Conservation (phyloP, 805 yeast species). For the Priceomyces haplophilus region DNA sequence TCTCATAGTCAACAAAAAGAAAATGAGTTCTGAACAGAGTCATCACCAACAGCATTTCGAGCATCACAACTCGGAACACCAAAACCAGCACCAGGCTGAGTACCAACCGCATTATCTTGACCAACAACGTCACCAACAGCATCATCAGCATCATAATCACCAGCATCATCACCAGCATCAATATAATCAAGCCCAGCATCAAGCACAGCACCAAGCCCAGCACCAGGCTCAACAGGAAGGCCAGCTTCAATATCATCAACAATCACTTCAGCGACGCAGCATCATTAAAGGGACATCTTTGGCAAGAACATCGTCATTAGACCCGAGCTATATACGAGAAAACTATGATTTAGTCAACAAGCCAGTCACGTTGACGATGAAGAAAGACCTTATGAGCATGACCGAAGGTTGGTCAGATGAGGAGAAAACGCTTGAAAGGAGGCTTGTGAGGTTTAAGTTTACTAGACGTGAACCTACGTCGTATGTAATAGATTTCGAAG, state of each 20-base stretch:
- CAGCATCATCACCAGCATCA: too few relatives aligned
- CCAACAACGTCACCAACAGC: too few relatives aligned
- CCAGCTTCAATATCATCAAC: background rate
- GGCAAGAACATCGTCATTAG: slow-evolving; percentile 23
- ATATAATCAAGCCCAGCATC: background rate
- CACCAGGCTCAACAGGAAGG: too few relatives aligned
- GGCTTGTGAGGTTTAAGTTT: slow-evolving; percentile 49
- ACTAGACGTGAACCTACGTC: slow-evolving; percentile 30
- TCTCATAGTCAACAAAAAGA: background rate
- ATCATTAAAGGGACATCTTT: slow-evolving; percentile 8
- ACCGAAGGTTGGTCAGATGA: slow-evolving; percentile 45
- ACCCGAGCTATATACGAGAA: slow-evolving; percentile 18
- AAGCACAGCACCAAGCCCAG: background rate
- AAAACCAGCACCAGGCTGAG: too few relatives aligned
- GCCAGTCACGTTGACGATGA: slow-evolving; percentile 27
- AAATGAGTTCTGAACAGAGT: background rate
- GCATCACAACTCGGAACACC: too few relatives aligned
- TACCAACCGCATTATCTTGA: background rate
- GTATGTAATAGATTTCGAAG: slow-evolving; percentile 32
- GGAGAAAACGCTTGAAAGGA: slow-evolving; percentile 41
- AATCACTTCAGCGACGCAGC: background rate
- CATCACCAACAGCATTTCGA: background rate
- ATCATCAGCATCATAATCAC: too few relatives aligned
- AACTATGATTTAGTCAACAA: slow-evolving; percentile 19
- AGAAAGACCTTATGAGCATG: slow-evolving; percentile 34